Conservation (phyloP, 257 asterid species). For the Primulina eburnea region DNA sequence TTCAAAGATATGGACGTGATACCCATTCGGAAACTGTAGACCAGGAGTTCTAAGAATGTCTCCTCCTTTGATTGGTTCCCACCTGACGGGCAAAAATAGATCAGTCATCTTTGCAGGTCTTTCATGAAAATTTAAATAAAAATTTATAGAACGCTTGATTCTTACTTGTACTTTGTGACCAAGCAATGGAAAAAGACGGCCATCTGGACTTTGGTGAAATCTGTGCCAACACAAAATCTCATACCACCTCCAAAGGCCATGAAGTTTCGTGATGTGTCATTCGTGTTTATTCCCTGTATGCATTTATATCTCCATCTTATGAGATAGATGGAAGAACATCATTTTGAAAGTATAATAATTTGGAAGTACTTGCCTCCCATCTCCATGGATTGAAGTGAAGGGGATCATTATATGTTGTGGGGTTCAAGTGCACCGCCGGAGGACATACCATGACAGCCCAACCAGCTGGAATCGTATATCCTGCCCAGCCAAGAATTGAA, state of each 20-base stretch:
- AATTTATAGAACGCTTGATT: slow-evolving; percentile 13
- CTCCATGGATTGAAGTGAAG: slow-evolving; percentile 86
- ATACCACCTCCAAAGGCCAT: slow-evolving; percentile 97
- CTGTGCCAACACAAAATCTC: slow-evolving; percentile 92
- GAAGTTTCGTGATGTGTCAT: slow-evolving; percentile 81
- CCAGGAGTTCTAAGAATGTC: slow-evolving; percentile 79
- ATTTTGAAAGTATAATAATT: background rate
- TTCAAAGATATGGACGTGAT: slow-evolving; percentile 46
- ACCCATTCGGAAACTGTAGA: slow-evolving; percentile 81
- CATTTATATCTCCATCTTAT: slow-evolving; percentile 11
- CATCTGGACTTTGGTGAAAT: slow-evolving; percentile 86
- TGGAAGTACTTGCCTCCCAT: slow-evolving; percentile 65
- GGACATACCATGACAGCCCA: slow-evolving; percentile 97
- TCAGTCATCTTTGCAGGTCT: slow-evolving; percentile 10
- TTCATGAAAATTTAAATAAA: background rate
- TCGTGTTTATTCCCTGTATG: slow-evolving; percentile 61
- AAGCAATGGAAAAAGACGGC: slow-evolving; percentile 78
- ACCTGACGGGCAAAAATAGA: slow-evolving; percentile 42
- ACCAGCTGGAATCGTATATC: slow-evolving; percentile 82
- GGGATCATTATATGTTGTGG: slow-evolving; percentile 66
- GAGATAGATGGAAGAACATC: background rate
- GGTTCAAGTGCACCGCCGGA: slow-evolving; percentile 86
- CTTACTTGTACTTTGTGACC: slow-evolving; percentile 81
- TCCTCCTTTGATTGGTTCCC: slow-evolving; percentile 67
- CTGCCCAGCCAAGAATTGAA: slow-evolving; percentile 42